A percentile compares a stretch with the other conserved stretches of the same genome.
Conservation (phyloP, 2,329 filamentous ascomycete genomes). For the Zasmidium angulare region DNA sequence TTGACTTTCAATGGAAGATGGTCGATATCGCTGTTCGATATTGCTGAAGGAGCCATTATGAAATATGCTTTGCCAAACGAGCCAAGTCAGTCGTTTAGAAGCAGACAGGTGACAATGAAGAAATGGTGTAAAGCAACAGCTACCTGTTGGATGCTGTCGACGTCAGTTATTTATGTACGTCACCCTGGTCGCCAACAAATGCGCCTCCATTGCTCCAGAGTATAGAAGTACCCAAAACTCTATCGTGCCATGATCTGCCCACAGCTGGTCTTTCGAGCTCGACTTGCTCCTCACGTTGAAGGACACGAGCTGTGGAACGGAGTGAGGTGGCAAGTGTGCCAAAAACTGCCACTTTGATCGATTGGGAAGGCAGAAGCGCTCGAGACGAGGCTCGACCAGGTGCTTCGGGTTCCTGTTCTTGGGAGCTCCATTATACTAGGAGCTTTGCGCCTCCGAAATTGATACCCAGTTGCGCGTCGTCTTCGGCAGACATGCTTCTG, state of each 20-base stretch:
- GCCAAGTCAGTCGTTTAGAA: neutral
- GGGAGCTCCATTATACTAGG: neutral
- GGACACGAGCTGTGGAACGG: neutral
- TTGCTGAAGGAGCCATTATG: conserved; percentile 28
- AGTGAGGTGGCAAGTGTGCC: neutral
- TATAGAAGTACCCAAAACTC: conserved; percentile 9
- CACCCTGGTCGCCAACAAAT: conserved; percentile 5
- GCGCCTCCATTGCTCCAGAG: no score
- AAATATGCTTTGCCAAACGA: neutral
- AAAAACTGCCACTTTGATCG: neutral
- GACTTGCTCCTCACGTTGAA: conserved; percentile 3
- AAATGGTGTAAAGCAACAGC: neutral
- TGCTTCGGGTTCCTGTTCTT: neutral
- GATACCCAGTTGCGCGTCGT: neutral
- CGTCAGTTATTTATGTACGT: conserved; percentile 17
- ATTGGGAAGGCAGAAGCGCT: conserved; percentile 1
- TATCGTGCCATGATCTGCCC: conserved; percentile 15
- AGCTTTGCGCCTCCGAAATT: neutral
- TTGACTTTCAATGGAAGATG: conserved; percentile 29
- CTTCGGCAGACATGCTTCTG: neutral
- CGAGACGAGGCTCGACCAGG: conserved; percentile 2
- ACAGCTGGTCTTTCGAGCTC: neutral
- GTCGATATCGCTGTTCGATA: conserved; percentile 25
- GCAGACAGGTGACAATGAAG: conserved; percentile 1
- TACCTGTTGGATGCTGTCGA: neutral